Conservation (phyloP, 2,329 filamentous ascomycete species). For the Neofusicoccum laricinum region DNA sequence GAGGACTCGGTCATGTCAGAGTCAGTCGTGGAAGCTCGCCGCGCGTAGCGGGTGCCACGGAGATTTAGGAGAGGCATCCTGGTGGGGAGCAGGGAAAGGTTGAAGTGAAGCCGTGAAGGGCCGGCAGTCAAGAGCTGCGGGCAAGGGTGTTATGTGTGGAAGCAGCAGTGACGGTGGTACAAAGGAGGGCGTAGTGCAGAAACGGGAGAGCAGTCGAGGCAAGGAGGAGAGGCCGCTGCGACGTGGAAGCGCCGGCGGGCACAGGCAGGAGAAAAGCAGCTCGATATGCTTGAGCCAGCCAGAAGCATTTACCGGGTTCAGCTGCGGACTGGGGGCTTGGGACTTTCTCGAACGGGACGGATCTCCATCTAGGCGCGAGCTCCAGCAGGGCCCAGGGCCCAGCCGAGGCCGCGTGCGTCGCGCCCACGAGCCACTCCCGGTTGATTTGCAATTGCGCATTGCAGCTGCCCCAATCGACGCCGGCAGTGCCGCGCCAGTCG, state of each 20-base stretch:
- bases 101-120: not conserved
- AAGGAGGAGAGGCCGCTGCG: not conserved
- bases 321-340: not conserved
- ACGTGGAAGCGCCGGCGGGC: not conserved
- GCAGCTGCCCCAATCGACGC: not conserved
- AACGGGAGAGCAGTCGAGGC: not conserved
- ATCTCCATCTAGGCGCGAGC: not conserved
- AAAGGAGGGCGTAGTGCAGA: not conserved
- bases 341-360: constrained; percentile 11
- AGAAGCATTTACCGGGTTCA: not conserved
- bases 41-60: not conserved
- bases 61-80: not conserved
- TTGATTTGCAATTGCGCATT: not conserved
- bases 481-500: not conserved
- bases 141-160: not conserved
- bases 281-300: not conserved
- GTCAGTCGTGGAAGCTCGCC: not conserved
- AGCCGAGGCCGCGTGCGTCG: not conserved
- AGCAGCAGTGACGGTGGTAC: not conserved
- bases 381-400: not conserved
- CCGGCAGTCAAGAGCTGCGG: not conserved
- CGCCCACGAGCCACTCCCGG: not conserved
- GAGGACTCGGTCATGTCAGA: not conserved
- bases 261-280: not conserved
- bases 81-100: not conserved